A percentile compares a stretch with the other conserved stretches of the same genome.
phyloP scores from a whole-genome alignment of 2,329 filamentous ascomycete species.

The Aspergillus pseudonomiae region DNA sequence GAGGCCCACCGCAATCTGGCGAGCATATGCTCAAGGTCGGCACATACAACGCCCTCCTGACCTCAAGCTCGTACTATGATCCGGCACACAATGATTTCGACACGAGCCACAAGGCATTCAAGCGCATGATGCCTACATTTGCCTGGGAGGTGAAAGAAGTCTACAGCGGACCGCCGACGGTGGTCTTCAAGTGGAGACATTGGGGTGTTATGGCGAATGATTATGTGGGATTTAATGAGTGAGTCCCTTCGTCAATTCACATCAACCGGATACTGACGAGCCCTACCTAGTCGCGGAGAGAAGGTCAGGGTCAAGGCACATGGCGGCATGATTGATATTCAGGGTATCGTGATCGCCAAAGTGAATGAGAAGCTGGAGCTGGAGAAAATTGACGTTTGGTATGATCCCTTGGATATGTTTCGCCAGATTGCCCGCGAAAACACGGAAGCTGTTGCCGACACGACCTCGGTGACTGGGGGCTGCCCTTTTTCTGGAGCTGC shows the following conservation, averaged over 20 bases:
- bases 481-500: slow-evolving; percentile 13
- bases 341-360: slow-evolving; percentile 64
- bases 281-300: slow-evolving; percentile 57
- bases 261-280: neutral
- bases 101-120: slow-evolving; percentile 70
- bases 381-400: slow-evolving; percentile 64
- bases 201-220: slow-evolving; percentile 70
- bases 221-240: slow-evolving; percentile 67
- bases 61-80: slow-evolving; percentile 66
- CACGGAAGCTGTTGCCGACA: slow-evolving; percentile 2
- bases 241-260: slow-evolving; percentile 30
- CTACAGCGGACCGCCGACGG: slow-evolving; percentile 65
- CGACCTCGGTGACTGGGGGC: neutral
- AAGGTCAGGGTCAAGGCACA: slow-evolving; percentile 66
- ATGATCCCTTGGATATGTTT: slow-evolving; percentile 69
- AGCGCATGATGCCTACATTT: slow-evolving; percentile 73
- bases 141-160: slow-evolving; percentile 73
- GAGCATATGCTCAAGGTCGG: slow-evolving; percentile 69
- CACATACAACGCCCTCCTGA: slow-evolving; percentile 70
- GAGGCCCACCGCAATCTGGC: slow-evolving; percentile 58
- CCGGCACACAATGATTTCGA: slow-evolving; percentile 64
- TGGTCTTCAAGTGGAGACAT: slow-evolving; percentile 68
- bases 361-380: slow-evolving; percentile 65
- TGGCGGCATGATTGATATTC: slow-evolving; percentile 63
- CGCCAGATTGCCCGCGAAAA: slow-evolving; percentile 56